Conservation (phyloP, 345 rosid genomes). For the Ailanthus altissimus region DNA sequence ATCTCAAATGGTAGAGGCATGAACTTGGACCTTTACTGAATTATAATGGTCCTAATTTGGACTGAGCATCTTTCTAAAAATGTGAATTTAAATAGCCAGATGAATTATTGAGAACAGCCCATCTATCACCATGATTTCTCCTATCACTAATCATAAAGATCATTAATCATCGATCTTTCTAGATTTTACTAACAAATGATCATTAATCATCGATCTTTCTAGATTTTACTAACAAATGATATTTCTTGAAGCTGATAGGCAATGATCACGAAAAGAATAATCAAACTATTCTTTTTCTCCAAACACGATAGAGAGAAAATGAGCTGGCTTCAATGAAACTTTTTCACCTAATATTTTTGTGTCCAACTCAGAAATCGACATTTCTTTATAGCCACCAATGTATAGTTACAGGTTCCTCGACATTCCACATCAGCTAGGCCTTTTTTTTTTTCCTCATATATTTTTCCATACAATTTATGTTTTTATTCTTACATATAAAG, state of each 20-base stretch:
- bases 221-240: not conserved
- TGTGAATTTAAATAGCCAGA: too few species aligned
- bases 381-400: slow-evolving; percentile 13
- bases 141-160: too few species aligned
- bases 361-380: slow-evolving; percentile 19
- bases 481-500: not conserved
- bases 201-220: not conserved
- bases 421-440: slow-evolving; percentile 9
- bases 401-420: not conserved
- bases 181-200: not conserved
- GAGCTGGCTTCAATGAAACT: not conserved
- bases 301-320: not conserved
- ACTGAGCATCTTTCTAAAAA: too few species aligned
- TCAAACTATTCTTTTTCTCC: not conserved
- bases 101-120: too few species aligned
- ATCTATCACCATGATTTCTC: too few species aligned
- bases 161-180: not conserved
- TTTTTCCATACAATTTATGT: not conserved
- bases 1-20: too few species aligned
- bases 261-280: slow-evolving; percentile 16
- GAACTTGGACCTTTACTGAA: too few species aligned
- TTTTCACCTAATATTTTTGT: slow-evolving; percentile 10
- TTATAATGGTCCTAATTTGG: too few species aligned
- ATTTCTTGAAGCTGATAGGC: not conserved
- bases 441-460: not conserved